Evolutionary conservation across 495 filamentous ascomycete genomes (phyloP).

Genomic region (Chlorociboria aeruginascens): DNA sequence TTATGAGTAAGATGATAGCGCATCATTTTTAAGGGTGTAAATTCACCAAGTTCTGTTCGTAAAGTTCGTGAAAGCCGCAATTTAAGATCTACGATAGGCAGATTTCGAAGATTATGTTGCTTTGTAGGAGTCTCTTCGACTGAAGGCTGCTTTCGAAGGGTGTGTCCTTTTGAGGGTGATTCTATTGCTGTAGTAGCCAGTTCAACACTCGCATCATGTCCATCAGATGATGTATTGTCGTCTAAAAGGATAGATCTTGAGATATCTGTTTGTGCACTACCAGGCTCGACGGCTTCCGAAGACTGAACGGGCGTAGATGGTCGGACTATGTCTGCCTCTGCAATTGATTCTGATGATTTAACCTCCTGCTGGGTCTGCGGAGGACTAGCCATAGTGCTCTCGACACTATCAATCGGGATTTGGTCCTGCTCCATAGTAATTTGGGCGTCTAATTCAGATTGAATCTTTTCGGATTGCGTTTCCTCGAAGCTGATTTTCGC

Average conservation of each 20-base stretch:
- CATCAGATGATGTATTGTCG: slow-evolving; percentile 3
- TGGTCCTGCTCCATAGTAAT: neutral
- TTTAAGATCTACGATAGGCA: slow-evolving; percentile 8
- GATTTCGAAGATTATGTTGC: slow-evolving; percentile 9
- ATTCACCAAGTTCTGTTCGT: slow-evolving; percentile 53
- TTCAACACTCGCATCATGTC: slow-evolving; percentile 17
- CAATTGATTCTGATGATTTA: neutral
- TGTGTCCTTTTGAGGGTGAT: slow-evolving; percentile 11
- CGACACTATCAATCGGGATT: neutral
- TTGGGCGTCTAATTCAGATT: neutral
- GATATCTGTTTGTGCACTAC: neutral
- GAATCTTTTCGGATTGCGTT: neutral
- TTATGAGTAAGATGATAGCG: slow-evolving; percentile 38
- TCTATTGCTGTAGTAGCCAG: slow-evolving; percentile 10
- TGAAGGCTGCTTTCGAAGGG: neutral
- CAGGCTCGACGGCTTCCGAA: neutral
- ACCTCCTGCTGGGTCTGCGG: neutral
- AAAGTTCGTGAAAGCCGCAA: slow-evolving; percentile 27
- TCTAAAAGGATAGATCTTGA: slow-evolving; percentile 8
- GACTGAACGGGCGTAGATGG: neutral
- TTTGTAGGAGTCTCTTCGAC: slow-evolving; percentile 10
- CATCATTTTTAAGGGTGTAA: slow-evolving; percentile 53
- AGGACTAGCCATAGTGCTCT: neutral
- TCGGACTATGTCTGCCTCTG: neutral
- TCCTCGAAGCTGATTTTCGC: neutral